Conservation (phyloP, 1,284 basidiomycete species). For the Cutaneotrichosporon cavernicola region DNA sequence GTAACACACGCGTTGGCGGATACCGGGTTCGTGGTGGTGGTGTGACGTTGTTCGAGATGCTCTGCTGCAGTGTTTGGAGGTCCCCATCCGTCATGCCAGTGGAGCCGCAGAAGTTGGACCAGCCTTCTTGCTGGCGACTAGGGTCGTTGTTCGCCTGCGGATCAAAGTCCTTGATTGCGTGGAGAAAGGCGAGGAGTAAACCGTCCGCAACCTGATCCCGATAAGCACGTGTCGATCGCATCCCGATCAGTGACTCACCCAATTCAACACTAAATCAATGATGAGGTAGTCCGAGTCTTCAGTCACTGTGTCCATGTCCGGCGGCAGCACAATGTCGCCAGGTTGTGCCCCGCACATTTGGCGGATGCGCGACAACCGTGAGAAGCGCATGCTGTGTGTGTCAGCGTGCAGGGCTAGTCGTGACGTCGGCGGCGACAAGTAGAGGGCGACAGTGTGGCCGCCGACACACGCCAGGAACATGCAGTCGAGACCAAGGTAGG, state of each 20-base stretch:
- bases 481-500: not conserved
- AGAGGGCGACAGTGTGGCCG: not conserved
- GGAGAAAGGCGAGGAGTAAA: slow-evolving; percentile 90
- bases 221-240: slow-evolving; percentile 6
- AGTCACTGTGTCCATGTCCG: slow-evolving; percentile 66
- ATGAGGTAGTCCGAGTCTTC: slow-evolving; percentile 79
- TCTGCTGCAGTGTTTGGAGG: slow-evolving; percentile 38
- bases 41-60: slow-evolving; percentile 32
- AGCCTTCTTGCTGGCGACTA: slow-evolving; percentile 68
- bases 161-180: slow-evolving; percentile 65
- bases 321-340: slow-evolving; percentile 44
- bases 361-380: slow-evolving; percentile 54
- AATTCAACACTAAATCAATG: slow-evolving; percentile 90
- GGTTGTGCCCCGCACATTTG: slow-evolving; percentile 53
- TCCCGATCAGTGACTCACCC: slow-evolving; percentile 56
- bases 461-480: not conserved
- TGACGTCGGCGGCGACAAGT: not conserved
- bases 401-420: not conserved
- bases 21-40: slow-evolving; percentile 32
- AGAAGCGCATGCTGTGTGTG: slow-evolving; percentile 55
- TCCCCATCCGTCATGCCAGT: slow-evolving; percentile 49
- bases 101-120: slow-evolving; percentile 95
- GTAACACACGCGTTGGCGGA: slow-evolving; percentile 51
- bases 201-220: slow-evolving; percentile 65
- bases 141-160: slow-evolving; percentile 73